These are phyloP conservation scores for Phalaenopsis equestris DNA, from an alignment of 106 monocot genomes.

Conservation along the genomic window DNA sequence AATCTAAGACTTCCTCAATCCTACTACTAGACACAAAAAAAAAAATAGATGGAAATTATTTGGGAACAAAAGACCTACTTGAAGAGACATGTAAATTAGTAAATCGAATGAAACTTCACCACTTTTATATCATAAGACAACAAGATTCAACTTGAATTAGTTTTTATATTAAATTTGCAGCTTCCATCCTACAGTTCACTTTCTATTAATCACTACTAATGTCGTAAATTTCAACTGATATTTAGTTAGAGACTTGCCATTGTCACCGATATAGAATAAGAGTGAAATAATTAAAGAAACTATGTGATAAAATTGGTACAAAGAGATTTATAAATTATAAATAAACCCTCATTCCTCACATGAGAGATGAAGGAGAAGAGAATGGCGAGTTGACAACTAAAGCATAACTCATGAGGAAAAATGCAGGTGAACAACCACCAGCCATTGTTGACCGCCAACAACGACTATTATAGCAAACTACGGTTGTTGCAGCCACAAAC, in stretches of 20 bases:
- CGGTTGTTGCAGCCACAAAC: no score
- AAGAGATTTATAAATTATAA: not conserved
- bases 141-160: not conserved
- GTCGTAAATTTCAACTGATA: not conserved
- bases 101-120: no score
- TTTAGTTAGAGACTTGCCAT: not conserved
- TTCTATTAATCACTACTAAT: not conserved
- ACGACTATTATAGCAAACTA: no score
- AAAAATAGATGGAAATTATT: no score
- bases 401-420: no score
- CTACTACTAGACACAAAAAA: not conserved
- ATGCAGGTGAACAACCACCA: no score
- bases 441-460: no score
- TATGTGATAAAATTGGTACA: not conserved
- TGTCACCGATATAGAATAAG: not conserved
- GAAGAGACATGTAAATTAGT: not conserved
- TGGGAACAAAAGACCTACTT: no score
- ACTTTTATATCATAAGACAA: not conserved
- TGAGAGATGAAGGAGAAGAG: no score
- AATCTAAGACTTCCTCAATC: not conserved
- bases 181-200: not conserved
- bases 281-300: not conserved
- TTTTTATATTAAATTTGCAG: no score
- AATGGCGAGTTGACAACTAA: no score
- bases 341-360: no score